Evolutionary conservation across 2,329 filamentous ascomycete species (phyloP), one percentile per base, ranked within the genome.

Genomic region (Paecilomyces sp.): DNA sequence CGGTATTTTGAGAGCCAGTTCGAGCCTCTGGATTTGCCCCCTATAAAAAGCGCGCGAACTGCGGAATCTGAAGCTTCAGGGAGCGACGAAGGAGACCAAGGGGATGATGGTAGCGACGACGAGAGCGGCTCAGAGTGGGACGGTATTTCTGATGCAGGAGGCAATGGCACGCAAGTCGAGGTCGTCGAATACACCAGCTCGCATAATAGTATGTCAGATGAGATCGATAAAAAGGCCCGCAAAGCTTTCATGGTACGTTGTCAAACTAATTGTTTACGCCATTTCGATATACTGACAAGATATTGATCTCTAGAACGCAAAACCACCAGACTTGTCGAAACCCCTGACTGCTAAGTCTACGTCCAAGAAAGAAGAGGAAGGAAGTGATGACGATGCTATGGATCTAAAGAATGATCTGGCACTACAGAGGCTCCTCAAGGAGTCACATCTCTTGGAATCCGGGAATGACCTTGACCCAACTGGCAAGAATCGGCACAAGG

Each of bases 391-490:
- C 69, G 84, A 88, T 69, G 82, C 83, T 57, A 81, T 81, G 18
- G 86, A 96, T 62, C 82, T 97, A 18, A 92, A 92, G 72, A 92
- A 97, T 74, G 94, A 97, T 74, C 86, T 96, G 58, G 92, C 91
- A 47, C 86, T 99, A 13, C 93, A 97, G 74, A 88, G 92, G 54
- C 86, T 99, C 50, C 85, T 99, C 60, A 84, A 88, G 66, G 94
- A 99, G 80, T 97, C 92, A 0, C 92, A 96, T 76, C 87, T 97
- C 62, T 86, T 97, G 60, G 83, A 86, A 55, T 79, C 83, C 0
- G 79, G 82, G 13, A 78, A 79, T 30, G 78, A 81, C 58, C 78
- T 82, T 3, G 81, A 83, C 53, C 80, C 82, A 18, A 79, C 83
- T 24, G 92, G 92, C 58, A 87, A 86, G 67, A 88, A 89, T 67